phyloP scores from a whole-genome alignment of 1,139 yeast species.

The Yamadazyma spencermartinsiae region DNA sequence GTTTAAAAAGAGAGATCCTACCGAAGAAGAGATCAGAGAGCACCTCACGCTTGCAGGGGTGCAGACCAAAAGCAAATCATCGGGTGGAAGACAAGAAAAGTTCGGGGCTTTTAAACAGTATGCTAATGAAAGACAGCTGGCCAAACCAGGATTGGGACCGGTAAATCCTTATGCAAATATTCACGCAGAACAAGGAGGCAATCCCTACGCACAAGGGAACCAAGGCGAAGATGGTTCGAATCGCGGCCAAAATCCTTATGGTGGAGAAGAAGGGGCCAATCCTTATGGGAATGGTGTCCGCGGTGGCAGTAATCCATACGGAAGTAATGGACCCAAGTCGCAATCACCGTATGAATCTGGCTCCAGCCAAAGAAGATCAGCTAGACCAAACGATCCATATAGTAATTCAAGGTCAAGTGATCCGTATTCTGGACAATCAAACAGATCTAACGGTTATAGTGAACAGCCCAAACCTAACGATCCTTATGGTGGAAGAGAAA shows the following conservation, averaged over 20 bases:
- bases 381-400: no score
- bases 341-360: slow-evolving; percentile 2
- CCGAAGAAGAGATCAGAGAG: slow-evolving; percentile 55
- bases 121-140: slow-evolving; percentile 49
- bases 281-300: no score
- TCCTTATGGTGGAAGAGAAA: slow-evolving; percentile 3
- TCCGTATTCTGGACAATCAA: no score
- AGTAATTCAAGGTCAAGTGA: no score
- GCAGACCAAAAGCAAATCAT: slow-evolving; percentile 42
- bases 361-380: no score
- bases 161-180: slow-evolving; percentile 48
- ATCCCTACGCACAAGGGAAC: slow-evolving; percentile 30
- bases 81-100: slow-evolving; percentile 44
- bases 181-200: slow-evolving; percentile 19
- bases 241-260: slow-evolving; percentile 1
- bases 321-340: not conserved
- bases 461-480: no score
- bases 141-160: slow-evolving; percentile 47
- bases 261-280: slow-evolving; percentile 8
- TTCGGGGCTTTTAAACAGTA: slow-evolving; percentile 67
- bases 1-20: slow-evolving; percentile 62
- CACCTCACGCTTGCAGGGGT: slow-evolving; percentile 55
- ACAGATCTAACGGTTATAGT: no score
- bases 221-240: not conserved
- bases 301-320: slow-evolving; percentile 5